Conservation (phyloP, 257 asterid genomes). For the Rhazya stricta region DNA sequence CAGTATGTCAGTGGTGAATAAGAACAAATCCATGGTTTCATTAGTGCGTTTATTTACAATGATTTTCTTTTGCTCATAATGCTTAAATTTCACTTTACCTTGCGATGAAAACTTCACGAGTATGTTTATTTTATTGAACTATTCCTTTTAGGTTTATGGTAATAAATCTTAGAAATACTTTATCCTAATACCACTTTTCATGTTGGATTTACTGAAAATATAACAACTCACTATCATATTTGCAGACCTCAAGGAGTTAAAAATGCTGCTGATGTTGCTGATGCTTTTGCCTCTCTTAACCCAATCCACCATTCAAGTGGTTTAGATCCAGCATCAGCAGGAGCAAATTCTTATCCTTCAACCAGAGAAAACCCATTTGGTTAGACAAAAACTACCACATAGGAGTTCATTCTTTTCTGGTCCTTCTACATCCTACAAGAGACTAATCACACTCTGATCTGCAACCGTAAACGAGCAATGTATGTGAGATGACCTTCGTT, state of each 20-base stretch:
- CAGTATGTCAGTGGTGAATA: not conserved
- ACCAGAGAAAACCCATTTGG: conserved; percentile 71
- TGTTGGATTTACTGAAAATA: not conserved
- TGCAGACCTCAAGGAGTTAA: conserved; percentile 50
- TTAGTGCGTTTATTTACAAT: not conserved
- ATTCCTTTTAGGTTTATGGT: not conserved
- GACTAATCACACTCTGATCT: not conserved
- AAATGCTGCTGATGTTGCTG: conserved; percentile 32
- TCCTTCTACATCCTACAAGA: not conserved
- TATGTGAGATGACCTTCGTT: not conserved
- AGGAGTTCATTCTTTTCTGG: conserved; percentile 5
- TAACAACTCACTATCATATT: conserved; percentile 5
- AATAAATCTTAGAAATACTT: not conserved
- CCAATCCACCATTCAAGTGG: conserved; percentile 44
- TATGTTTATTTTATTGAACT: not conserved
- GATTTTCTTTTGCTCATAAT: not conserved
- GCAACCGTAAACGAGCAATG: not conserved
- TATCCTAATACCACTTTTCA: not conserved
- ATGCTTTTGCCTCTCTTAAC: conserved; percentile 52
- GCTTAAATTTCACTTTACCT: not conserved
- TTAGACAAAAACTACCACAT: conserved; percentile 21
- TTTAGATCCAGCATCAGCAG: conserved; percentile 18
- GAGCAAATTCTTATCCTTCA: conserved; percentile 32
- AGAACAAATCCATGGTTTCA: not conserved
- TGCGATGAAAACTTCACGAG: not conserved